phyloP scores from a whole-genome alignment of 169 alveolate genomes.

The Blepharisma undulans region DNA sequence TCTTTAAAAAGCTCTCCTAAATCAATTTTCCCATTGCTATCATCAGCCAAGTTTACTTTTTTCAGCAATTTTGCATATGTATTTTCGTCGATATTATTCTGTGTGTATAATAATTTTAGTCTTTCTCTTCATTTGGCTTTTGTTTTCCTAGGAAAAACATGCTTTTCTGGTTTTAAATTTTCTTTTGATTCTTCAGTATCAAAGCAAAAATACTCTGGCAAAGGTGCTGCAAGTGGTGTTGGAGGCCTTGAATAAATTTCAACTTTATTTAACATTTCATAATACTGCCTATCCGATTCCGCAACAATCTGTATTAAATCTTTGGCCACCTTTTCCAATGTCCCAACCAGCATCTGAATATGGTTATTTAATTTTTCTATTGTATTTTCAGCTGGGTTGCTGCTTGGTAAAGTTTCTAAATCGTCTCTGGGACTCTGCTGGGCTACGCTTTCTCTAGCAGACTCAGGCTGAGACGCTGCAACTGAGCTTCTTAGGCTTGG shows the following conservation, averaged over 20 bases:
- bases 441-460: background rate
- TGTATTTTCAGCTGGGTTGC: background rate
- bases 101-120: background rate
- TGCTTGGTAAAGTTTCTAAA: background rate
- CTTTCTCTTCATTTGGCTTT: background rate
- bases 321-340: slow-evolving; percentile 26
- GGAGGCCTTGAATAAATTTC: background rate
- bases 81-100: background rate
- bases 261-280: background rate
- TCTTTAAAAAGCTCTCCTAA: background rate
- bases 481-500: background rate
- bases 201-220: slow-evolving; percentile 21
- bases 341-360: background rate
- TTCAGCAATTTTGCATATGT: background rate
- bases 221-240: slow-evolving; percentile 39
- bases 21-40: background rate
- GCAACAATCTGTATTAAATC: background rate
- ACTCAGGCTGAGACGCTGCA: background rate
- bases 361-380: background rate
- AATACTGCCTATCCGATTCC: background rate
- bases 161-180: background rate
- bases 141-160: background rate
- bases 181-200: background rate
- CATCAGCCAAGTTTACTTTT: background rate
- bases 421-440: background rate